phyloP scores from a whole-genome alignment of 2,329 filamentous ascomycete genomes.

The Penicillium janthinellum region DNA sequence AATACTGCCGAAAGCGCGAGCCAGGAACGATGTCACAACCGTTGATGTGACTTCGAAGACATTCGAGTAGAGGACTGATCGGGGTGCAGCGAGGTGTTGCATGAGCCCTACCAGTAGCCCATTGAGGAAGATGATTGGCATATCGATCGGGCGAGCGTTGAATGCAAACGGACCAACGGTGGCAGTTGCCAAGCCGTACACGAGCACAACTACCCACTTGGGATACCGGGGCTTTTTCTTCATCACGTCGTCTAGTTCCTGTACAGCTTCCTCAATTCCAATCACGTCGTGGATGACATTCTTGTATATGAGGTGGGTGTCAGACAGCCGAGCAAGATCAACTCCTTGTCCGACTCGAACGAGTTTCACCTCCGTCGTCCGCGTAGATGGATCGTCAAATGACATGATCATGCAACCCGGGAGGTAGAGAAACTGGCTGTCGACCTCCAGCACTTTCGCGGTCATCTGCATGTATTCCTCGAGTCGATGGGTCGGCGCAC shows the following conservation, averaged over 20 bases:
- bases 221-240: conserved; percentile 57
- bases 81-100: conserved; percentile 73
- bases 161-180: conserved; percentile 79
- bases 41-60: conserved; percentile 66
- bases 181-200: conserved; percentile 75
- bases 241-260: conserved; percentile 56
- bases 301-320: conserved; percentile 49
- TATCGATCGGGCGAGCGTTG: conserved; percentile 71
- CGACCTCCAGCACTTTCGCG: conserved; percentile 79
- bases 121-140: conserved; percentile 74
- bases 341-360: conserved; percentile 43
- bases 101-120: conserved; percentile 72
- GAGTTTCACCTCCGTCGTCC: conserved; percentile 49
- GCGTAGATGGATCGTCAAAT: conserved; percentile 61
- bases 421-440: conserved; percentile 85
- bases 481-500: conserved; percentile 87
- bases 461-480: conserved; percentile 90
- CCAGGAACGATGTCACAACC: conserved; percentile 67
- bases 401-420: conserved; percentile 55
- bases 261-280: conserved; percentile 45
- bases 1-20: conserved; percentile 68
- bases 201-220: conserved; percentile 57
- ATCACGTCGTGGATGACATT: conserved; percentile 49
- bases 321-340: conserved; percentile 45
- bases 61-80: conserved; percentile 67